phyloP scores from a whole-genome alignment of 2,329 filamentous ascomycete species.

The Tolypocladium inflatum region DNA sequence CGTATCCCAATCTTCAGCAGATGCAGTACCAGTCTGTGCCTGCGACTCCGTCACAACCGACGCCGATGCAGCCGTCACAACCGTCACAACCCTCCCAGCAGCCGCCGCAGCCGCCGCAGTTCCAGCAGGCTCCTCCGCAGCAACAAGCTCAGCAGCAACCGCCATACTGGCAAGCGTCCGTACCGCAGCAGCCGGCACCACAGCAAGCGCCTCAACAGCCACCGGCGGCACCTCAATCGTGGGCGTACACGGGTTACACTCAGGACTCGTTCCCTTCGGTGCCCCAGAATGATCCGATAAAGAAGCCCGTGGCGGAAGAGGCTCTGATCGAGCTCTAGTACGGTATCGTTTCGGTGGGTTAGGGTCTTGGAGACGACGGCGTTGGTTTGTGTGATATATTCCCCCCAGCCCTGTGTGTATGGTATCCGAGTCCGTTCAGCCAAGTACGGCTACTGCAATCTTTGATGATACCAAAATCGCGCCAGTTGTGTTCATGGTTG shows the following conservation, averaged over 20 bases:
- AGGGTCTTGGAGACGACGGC: not conserved
- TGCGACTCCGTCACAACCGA: conserved; percentile 20
- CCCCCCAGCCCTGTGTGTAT: not conserved
- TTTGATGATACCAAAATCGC: not conserved
- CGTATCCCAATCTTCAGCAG: conserved; percentile 44
- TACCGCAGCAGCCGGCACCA: conserved; percentile 16
- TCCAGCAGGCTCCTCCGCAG: conserved; percentile 6
- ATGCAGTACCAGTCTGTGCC: conserved; percentile 35
- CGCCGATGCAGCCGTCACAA: conserved; percentile 17
- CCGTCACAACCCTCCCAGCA: conserved; percentile 19
- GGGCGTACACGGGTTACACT: conserved; percentile 39
- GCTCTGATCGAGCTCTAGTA: conserved; percentile 66
- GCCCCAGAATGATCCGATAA: conserved; percentile 33
- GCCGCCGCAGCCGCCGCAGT: conserved; percentile 5
- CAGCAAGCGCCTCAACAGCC: conserved; percentile 15
- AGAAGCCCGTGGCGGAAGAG: conserved; percentile 56
- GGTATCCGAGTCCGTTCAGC: not conserved
- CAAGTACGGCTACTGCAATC: not conserved
- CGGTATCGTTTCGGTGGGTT: not conserved
- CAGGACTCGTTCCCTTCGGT: conserved; percentile 57
- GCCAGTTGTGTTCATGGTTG: not conserved
- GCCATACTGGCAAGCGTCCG: conserved; percentile 26
- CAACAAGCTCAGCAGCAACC: conserved; percentile 21
- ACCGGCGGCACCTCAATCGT: conserved; percentile 27
- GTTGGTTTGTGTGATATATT: not conserved